Evolutionary conservation across 1,284 basidiomycete species (phyloP).

Genomic region (Ustilago esculenta): DNA sequence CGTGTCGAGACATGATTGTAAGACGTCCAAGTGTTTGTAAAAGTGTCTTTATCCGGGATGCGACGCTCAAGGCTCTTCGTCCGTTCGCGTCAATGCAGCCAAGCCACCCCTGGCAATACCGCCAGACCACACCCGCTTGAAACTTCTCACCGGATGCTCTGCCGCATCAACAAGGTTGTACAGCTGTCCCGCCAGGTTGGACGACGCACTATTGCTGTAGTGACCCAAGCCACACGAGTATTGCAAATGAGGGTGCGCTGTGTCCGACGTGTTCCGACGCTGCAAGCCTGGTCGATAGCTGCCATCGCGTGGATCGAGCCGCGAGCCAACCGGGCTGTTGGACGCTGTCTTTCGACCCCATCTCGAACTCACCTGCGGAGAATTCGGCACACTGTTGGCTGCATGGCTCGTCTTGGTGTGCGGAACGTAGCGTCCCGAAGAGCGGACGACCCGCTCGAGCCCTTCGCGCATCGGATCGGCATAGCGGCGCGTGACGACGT

Average conservation of each 20-base stretch:
- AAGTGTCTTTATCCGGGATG: no score
- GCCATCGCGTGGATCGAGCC: slow-evolving; percentile 9
- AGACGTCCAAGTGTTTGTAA: no score
- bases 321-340: slow-evolving; percentile 35
- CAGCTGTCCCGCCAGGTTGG: slow-evolving; percentile 39
- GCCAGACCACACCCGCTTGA: slow-evolving; percentile 53
- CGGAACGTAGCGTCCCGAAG: slow-evolving; percentile 35
- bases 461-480: slow-evolving; percentile 62
- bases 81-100: slow-evolving; percentile 42
- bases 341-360: slow-evolving; percentile 47
- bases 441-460: slow-evolving; percentile 49
- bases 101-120: slow-evolving; percentile 49
- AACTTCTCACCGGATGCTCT: slow-evolving; percentile 50
- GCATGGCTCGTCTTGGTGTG: background rate
- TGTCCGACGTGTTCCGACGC: slow-evolving; percentile 26
- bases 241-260: slow-evolving; percentile 3
- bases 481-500: slow-evolving; percentile 62
- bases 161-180: slow-evolving; percentile 48
- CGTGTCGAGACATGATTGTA: no score
- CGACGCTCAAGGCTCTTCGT: slow-evolving; percentile 26
- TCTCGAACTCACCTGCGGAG: slow-evolving; percentile 30
- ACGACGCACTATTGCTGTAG: slow-evolving; percentile 5
- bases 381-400: slow-evolving; percentile 2
- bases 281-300: slow-evolving; percentile 16
- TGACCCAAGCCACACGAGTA: slow-evolving; percentile 2